Base-by-base conservation (phyloP, 1,284 basidiomycete genomes). In the Heterobasidion occidentale region DNA sequence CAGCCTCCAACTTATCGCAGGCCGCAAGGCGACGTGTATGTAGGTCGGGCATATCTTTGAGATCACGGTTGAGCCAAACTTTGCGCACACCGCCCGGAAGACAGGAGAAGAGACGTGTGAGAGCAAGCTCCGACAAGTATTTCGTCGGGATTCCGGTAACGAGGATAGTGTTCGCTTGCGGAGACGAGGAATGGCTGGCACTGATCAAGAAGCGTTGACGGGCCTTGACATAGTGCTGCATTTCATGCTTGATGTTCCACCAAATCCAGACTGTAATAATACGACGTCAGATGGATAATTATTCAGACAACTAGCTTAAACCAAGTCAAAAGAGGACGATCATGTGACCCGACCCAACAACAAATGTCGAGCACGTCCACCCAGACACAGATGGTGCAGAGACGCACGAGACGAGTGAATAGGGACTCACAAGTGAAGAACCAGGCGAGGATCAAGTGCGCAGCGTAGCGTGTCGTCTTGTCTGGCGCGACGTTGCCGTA, bases 31-130 rank as follows among this genome's bases (percentile, higher is more conserved):
- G 88, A 52, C 91, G 84, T 48, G 94, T 84, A 66, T 89, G 91
- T 34, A 93, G 68, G 51, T 92, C 84, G 4, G 94, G 92, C 9
- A 98, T 76, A 3, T 92, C 84, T 67, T 92, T 88, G 56, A 94
- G 75, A 66, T 97, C 83, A 38, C 77, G 80, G 69, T 93, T 92
- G 46, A 98, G 78, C 95, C 96, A 99, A 36, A 99, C 83, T 58
- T 86, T 84, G 62, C 84, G 86, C 5, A 94, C 88, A 17, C 92
- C 92, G 7, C 93, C 93, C 1, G 92, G 92, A 5, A 94, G 76
- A 59, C 84, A 78, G 33, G 79, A 78, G 68, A 87, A 93, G n/a
- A 90, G 70, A 56, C 75, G 75, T 48, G 73, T 77, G 36, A 98
- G 77, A 20, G 86, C 86, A 19, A 79, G 74, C 60, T 82, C 79